phyloP scores from a whole-genome alignment of 805 yeast species.

The Nakazawaea anatomiae region DNA sequence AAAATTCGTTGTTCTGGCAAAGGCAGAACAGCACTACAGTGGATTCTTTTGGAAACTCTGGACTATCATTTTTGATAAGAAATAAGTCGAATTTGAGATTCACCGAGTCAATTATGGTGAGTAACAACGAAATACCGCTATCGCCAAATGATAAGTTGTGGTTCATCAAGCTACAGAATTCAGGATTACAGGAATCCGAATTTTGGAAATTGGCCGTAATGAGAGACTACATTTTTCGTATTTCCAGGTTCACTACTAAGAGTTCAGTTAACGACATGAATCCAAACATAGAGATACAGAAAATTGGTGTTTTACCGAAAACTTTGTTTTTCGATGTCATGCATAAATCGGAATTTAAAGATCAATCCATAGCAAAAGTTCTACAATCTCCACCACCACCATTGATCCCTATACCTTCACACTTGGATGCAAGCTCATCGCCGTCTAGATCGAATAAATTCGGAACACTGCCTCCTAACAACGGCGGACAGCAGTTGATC shows the following conservation, averaged over 20 bases:
- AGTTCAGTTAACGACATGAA: slow-evolving; percentile 13
- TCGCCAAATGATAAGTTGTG: slow-evolving; percentile 66
- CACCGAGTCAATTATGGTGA: slow-evolving; percentile 15
- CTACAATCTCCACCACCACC: neutral
- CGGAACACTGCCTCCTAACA: neutral
- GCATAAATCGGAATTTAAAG: slow-evolving; percentile 19
- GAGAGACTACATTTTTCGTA: slow-evolving; percentile 60
- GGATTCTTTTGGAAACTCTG: slow-evolving; percentile 42
- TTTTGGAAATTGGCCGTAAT: slow-evolving; percentile 78
- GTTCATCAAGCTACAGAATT: slow-evolving; percentile 61
- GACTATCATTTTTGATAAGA: slow-evolving; percentile 25
- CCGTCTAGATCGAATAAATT: neutral
- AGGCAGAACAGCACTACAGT: slow-evolving; percentile 21
- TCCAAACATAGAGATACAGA: slow-evolving; percentile 19
- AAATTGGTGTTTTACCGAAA: slow-evolving; percentile 37
- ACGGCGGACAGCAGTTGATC: slow-evolving; percentile 1
- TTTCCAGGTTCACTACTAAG: slow-evolving; percentile 35
- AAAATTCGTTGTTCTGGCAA: slow-evolving; percentile 71
- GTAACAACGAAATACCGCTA: slow-evolving; percentile 43
- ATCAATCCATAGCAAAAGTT: neutral
- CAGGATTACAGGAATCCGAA: slow-evolving; percentile 71
- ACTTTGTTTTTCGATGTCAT: slow-evolving; percentile 45
- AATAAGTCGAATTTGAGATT: slow-evolving; percentile 14
- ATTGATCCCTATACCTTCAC: neutral
- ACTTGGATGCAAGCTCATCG: slow-evolving; percentile 4